phyloP scores from a whole-genome alignment of 805 yeast species.

The Suhomyces canberraensis region DNA sequence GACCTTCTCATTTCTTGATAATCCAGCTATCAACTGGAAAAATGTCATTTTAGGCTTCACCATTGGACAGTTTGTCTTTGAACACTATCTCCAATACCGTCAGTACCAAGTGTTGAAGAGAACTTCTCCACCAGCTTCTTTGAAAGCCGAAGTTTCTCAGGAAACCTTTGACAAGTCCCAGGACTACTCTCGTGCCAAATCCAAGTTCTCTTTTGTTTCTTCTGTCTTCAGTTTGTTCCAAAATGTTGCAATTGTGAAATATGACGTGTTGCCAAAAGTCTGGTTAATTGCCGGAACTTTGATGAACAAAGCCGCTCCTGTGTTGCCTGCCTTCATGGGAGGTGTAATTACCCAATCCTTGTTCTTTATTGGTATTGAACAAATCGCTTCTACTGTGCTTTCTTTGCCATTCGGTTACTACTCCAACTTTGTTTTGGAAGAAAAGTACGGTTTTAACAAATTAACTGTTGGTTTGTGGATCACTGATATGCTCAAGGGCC shows the following conservation, averaged over 20 bases:
- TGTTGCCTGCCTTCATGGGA: slow-evolving; percentile 38
- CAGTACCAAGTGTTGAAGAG: slow-evolving; percentile 67
- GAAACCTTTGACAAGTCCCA: slow-evolving; percentile 77
- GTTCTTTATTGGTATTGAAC: slow-evolving; percentile 51
- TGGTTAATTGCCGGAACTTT: slow-evolving; percentile 55
- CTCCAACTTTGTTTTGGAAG: slow-evolving; percentile 84
- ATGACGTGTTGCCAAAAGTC: slow-evolving; percentile 45
- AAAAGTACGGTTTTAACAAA: slow-evolving; percentile 90
- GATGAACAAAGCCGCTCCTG: slow-evolving; percentile 49
- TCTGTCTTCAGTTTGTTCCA: slow-evolving; percentile 50
- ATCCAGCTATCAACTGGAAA: slow-evolving; percentile 78
- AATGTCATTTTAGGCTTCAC: slow-evolving; percentile 69
- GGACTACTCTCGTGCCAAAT: slow-evolving; percentile 75
- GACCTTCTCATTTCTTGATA: slow-evolving; percentile 57
- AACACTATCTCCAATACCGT: slow-evolving; percentile 68
- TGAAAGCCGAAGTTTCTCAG: slow-evolving; percentile 63
- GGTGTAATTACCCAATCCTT: slow-evolving; percentile 73
- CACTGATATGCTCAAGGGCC: slow-evolving; percentile 64
- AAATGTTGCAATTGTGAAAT: slow-evolving; percentile 56
- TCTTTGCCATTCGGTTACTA: slow-evolving; percentile 72
- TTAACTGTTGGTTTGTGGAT: slow-evolving; percentile 70
- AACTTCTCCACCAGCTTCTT: slow-evolving; percentile 59
- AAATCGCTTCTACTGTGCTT: slow-evolving; percentile 51
- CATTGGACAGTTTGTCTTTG: slow-evolving; percentile 71
- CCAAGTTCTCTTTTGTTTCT: slow-evolving; percentile 60